Evolutionary conservation across 2,329 filamentous ascomycete genomes (phyloP), one percentile per base, ranked within the genome.

Genomic region (Penicillium sp.): DNA sequence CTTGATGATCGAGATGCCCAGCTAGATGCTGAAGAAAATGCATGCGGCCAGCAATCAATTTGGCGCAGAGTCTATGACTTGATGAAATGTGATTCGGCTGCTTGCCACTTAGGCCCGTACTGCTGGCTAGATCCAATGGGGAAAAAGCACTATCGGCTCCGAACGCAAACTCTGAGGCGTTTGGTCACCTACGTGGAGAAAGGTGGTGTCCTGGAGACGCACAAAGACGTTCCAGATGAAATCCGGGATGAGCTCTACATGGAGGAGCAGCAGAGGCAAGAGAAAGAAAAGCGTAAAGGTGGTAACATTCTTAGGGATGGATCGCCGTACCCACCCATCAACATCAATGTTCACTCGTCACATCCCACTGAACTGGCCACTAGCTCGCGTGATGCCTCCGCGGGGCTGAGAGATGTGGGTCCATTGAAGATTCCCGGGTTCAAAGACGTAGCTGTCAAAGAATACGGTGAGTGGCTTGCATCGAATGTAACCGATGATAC

Each of bases 391-490:
- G 29, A 25, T 53, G 44, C 39, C 26, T 26, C 52, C 11, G n/a
- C 25, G 21, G 47, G 49, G 16, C 49, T 37, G 29, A 59, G 39
- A 37, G 33, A 35, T 53, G 19, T 50, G 25, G 42, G 46, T 19
- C 39, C 26, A 39, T 35, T 59, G 11, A 47, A 54, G 39, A 60
- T 60, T 27, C 55, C 27, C n/a, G 55, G 62, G 13, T 55, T 55
- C 43, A 59, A 42, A 37, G 62, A n/a, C n/a, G n/a, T n/a, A n/a
- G n/a, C n/a, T n/a, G n/a, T n/a, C n/a, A n/a, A n/a, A 55, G 55
- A 60, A 47, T 64, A 60, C 43, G 42, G 57, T 55, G 60, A 62
- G 53, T 64, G 60, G 60, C 57, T 58, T 42, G 51, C 48, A 39
- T 62, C 58, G 16, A 56, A 55, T 54, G 55, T 64, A 6, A 9